phyloP scores from a whole-genome alignment of 2,329 filamentous ascomycete genomes.

The Pleurostoma richardsiae region DNA sequence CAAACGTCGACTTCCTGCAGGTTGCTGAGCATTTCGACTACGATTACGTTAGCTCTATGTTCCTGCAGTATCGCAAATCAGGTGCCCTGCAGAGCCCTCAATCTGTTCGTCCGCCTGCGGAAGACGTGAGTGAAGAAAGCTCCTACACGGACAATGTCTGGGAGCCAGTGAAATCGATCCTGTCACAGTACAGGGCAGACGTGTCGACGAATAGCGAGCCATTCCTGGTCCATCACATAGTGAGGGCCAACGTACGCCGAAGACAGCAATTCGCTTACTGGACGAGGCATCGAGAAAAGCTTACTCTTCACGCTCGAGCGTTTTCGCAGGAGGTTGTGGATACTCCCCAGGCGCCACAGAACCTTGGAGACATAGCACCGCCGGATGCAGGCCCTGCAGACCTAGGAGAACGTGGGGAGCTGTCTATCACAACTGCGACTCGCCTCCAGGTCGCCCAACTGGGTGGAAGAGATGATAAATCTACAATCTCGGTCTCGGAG shows the following conservation, averaged over 20 bases:
- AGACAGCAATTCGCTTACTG: slow-evolving; percentile 3
- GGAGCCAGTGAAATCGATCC: slow-evolving; percentile 1
- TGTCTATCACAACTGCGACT: slow-evolving; percentile 1
- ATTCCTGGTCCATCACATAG: slow-evolving; percentile 1
- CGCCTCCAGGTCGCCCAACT: neutral
- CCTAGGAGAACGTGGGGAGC: neutral
- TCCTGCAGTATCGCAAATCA: neutral
- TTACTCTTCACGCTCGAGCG: neutral
- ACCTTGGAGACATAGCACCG: too few species aligned
- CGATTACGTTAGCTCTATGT: slow-evolving; percentile 1
- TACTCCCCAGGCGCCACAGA: too few species aligned
- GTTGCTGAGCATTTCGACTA: neutral
- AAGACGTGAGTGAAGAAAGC: too few species aligned
- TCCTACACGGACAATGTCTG: neutral
- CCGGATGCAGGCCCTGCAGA: neutral
- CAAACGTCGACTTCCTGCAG: slow-evolving; percentile 3
- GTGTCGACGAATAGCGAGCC: neutral
- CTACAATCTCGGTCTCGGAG: neutral
- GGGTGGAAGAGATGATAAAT: neutral
- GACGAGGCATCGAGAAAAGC: slow-evolving; percentile 1
- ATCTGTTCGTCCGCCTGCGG: too few species aligned
- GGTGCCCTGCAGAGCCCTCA: neutral
- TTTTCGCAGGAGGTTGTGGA: neutral
- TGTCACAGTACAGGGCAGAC: neutral
- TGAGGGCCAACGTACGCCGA: neutral